phyloP scores from a whole-genome alignment of 2,329 filamentous ascomycete genomes.

The Nothophoma quercina region DNA sequence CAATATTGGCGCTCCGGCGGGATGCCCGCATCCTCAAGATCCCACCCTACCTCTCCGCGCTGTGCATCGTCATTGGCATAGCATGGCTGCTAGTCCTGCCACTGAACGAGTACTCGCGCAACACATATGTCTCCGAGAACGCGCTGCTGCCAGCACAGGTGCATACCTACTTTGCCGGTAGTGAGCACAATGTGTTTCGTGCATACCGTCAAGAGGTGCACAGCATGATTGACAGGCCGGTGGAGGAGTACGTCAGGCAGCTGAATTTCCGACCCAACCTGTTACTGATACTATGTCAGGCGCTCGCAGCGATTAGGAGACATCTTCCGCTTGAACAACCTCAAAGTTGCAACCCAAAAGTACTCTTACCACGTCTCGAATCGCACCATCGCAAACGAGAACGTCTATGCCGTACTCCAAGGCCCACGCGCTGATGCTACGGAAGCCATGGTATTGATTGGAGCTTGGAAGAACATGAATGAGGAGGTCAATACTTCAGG shows the following conservation, averaged over 20 bases:
- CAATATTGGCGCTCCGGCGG: slow-evolving; percentile 74
- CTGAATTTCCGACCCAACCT: background rate
- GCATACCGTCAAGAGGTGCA: slow-evolving; percentile 88
- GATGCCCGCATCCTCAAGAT: slow-evolving; percentile 83
- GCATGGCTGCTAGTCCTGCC: slow-evolving; percentile 91
- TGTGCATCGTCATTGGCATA: slow-evolving; percentile 85
- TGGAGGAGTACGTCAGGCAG: slow-evolving; percentile 44
- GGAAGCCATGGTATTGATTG: slow-evolving; percentile 92
- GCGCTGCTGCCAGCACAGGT: slow-evolving; percentile 94
- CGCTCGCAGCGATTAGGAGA: slow-evolving; percentile 74
- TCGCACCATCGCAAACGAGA: slow-evolving; percentile 77
- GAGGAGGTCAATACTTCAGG: slow-evolving; percentile 84
- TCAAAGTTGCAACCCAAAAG: slow-evolving; percentile 88
- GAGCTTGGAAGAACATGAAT: slow-evolving; percentile 84
- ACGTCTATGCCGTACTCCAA: slow-evolving; percentile 91
- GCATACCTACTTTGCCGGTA: slow-evolving; percentile 96
- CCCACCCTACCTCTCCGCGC: slow-evolving; percentile 84
- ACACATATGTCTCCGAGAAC: slow-evolving; percentile 97
- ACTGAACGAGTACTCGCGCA: slow-evolving; percentile 86
- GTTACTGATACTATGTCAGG: slow-evolving; percentile 32
- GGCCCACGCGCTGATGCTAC: slow-evolving; percentile 95
- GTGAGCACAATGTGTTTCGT: slow-evolving; percentile 92
- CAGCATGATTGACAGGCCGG: slow-evolving; percentile 58
- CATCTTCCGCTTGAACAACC: slow-evolving; percentile 78
- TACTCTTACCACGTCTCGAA: slow-evolving; percentile 86